phyloP scores from a whole-genome alignment of 1,284 basidiomycete species.

The Ganoderma sinense region DNA sequence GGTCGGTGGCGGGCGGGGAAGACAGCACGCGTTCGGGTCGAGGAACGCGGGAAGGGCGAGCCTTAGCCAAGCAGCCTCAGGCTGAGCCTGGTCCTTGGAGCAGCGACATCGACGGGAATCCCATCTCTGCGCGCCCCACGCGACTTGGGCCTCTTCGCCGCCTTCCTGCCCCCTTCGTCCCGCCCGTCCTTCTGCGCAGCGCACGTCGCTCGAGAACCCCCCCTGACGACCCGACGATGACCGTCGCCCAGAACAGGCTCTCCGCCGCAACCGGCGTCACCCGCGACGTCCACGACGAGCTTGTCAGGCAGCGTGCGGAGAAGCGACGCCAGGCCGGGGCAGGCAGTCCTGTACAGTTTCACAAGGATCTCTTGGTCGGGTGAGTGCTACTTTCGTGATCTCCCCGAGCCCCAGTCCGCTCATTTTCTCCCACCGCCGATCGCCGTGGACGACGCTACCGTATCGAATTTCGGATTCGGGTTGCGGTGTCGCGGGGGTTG shows the following conservation, averaged over 20 bases:
- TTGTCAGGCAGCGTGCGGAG: slow-evolving; percentile 48
- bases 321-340: slow-evolving; percentile 55
- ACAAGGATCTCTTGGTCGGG: slow-evolving; percentile 59
- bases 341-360: slow-evolving; percentile 61
- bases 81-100: not conserved
- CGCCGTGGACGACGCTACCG: not conserved
- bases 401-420: slow-evolving; percentile 8
- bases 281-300: slow-evolving; percentile 55
- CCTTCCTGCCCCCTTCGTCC: slow-evolving; percentile 6
- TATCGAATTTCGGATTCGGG: not conserved
- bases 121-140: slow-evolving; percentile 5
- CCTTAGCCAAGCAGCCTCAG: not conserved
- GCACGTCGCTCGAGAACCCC: not conserved
- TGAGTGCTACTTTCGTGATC: slow-evolving; percentile 43
- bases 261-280: slow-evolving; percentile 35
- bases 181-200: not conserved
- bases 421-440: slow-evolving; percentile 5
- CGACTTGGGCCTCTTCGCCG: slow-evolving; percentile 6
- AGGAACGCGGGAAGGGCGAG: not conserved
- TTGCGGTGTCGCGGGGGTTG: not conserved
- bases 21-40: not conserved
- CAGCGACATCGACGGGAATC: slow-evolving; percentile 11
- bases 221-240: slow-evolving; percentile 15
- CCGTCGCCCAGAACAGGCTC: slow-evolving; percentile 20
- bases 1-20: not conserved